Evolutionary conservation across 2,329 filamentous ascomycete genomes (phyloP).

Genomic region (Trichoderma cornu-damae): DNA sequence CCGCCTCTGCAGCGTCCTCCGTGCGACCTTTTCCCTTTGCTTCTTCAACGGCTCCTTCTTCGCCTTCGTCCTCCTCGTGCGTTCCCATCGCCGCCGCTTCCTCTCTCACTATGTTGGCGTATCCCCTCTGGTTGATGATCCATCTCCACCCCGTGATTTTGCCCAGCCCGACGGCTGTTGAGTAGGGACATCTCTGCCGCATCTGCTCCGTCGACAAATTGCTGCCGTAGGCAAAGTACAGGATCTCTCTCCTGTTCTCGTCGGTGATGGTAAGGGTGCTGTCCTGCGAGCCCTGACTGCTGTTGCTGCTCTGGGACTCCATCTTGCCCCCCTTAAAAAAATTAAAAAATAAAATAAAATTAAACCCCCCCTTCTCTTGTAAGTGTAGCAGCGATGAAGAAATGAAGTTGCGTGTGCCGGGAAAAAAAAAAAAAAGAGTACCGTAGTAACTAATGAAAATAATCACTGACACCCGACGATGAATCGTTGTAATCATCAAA

Average conservation of each 20-base stretch:
- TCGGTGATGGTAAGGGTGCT: constrained; percentile 34
- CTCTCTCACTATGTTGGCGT: constrained; percentile 57
- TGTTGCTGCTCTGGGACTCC: constrained; percentile 30
- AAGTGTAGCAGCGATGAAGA: no score
- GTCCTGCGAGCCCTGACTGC: constrained; percentile 34
- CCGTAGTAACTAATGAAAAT: no score
- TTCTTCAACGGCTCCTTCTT: not conserved
- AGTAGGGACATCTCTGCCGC: constrained; percentile 54
- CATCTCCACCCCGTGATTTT: constrained; percentile 54
- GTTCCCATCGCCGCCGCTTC: constrained; percentile 2
- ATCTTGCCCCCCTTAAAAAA: constrained; percentile 19
- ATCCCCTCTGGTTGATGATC: constrained; percentile 63
- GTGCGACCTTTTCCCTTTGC: constrained; percentile 15
- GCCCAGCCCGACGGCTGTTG: constrained; percentile 52
- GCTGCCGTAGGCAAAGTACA: constrained; percentile 68
- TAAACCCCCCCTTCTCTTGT: no score
- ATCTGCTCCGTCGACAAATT: constrained; percentile 66
- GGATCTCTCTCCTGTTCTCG: constrained; percentile 33
- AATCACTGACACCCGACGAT: no score
- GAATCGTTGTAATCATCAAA: no score
- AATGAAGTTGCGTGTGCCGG: no score
- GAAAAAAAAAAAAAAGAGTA: no score
- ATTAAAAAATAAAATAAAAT: not conserved
- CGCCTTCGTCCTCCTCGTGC: not conserved
- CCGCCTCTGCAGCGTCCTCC: constrained; percentile 1